Evolutionary conservation across 805 yeast genomes (phyloP).

Genomic region (Myxozyma melibiosi): DNA sequence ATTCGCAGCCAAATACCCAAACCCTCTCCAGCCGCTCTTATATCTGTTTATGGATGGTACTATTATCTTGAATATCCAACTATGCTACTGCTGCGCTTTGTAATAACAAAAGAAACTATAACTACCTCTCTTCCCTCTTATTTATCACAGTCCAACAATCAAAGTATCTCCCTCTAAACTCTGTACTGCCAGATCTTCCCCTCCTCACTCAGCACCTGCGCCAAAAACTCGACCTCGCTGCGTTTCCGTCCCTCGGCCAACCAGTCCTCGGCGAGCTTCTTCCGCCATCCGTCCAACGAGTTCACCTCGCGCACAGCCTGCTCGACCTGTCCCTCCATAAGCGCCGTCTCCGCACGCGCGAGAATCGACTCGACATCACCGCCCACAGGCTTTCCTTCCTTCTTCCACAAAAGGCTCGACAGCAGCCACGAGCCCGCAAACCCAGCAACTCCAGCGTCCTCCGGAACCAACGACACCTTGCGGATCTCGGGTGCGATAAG

Average conservation of each 20-base stretch:
- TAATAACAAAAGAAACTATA: not conserved
- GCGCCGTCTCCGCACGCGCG: slow-evolving; percentile 77
- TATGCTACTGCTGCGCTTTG: no score
- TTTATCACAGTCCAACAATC: no score
- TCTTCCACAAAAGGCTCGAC: slow-evolving; percentile 73
- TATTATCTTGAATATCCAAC: no score
- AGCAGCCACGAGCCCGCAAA: slow-evolving; percentile 80
- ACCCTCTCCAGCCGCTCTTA: no score
- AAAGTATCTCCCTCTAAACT: slow-evolving; percentile 8
- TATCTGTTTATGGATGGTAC: no score
- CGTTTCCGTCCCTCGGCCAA: slow-evolving; percentile 84
- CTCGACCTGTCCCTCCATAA: slow-evolving; percentile 75
- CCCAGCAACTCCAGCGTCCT: slow-evolving; percentile 93
- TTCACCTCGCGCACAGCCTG: slow-evolving; percentile 92
- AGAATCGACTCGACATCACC: slow-evolving; percentile 86
- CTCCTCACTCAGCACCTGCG: slow-evolving; percentile 50
- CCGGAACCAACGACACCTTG: slow-evolving; percentile 85
- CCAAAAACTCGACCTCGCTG: slow-evolving; percentile 80
- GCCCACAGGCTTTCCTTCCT: slow-evolving; percentile 77
- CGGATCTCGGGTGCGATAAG: slow-evolving; percentile 82
- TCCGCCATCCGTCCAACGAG: slow-evolving; percentile 87
- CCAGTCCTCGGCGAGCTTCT: slow-evolving; percentile 91
- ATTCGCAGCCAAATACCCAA: slow-evolving; percentile 5
- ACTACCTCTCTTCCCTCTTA: not conserved
- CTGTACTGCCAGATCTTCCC: slow-evolving; percentile 38